phyloP scores from a whole-genome alignment of 1,284 basidiomycete species.

The Moesziomyces globuligerus region DNA sequence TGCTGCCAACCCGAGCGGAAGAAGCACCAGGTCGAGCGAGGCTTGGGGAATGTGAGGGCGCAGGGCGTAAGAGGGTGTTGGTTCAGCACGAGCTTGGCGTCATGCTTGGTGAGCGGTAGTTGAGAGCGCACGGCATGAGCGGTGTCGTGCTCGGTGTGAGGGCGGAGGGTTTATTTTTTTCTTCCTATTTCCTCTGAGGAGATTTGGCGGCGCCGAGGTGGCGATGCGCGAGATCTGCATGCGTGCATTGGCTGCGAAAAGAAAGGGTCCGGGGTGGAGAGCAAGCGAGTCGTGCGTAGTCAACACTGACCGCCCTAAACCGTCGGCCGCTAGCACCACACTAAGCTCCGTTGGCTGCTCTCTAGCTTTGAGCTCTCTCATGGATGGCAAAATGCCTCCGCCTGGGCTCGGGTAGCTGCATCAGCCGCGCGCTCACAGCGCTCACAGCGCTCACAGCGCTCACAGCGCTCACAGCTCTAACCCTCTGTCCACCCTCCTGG shows the following conservation, averaged over 20 bases:
- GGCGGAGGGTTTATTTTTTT: constrained; percentile 30
- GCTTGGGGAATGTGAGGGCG: neutral
- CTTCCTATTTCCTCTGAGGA: neutral
- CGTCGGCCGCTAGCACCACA: neutral
- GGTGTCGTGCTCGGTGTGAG: neutral
- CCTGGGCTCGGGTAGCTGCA: no score
- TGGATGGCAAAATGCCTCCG: no score
- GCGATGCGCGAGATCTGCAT: neutral
- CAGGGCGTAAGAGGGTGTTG: neutral
- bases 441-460: no score
- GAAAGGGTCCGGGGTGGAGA: constrained; percentile 26
- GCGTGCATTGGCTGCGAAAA: neutral
- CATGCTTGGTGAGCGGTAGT: neutral
- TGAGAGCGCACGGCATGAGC: no score
- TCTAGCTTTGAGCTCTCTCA: neutral
- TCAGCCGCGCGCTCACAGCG: no score
- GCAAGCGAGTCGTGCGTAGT: constrained; percentile 1
- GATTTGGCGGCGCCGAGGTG: neutral
- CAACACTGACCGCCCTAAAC: neutral
- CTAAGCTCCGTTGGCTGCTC: neutral
- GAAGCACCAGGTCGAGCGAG: no score
- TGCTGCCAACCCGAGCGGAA: constrained; percentile 3
- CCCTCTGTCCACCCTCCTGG: no score
- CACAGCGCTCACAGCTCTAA: no score
- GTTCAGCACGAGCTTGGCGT: neutral